These are phyloP conservation scores for Floccularia luteovirens DNA, from an alignment of 768 basidiomycete species.

Conservation along the genomic window DNA sequence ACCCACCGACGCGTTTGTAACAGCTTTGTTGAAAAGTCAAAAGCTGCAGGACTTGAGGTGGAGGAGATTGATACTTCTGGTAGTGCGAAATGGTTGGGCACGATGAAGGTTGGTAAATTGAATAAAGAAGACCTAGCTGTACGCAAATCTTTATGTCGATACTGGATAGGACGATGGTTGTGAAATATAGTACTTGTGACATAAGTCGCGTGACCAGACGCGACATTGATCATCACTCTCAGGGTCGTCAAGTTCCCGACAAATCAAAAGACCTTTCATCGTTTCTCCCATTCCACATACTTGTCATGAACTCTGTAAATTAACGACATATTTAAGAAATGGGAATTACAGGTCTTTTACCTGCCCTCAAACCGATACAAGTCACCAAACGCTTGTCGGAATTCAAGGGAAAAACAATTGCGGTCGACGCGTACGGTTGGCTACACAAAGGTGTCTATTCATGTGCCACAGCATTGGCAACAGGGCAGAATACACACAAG, in stretches of 20 bases:
- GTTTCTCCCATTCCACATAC: neutral
- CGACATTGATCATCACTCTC: no score
- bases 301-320: neutral
- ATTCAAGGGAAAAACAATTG: conserved; percentile 77
- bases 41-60: neutral
- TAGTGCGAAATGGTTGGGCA: neutral
- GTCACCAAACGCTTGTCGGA: conserved; percentile 71
- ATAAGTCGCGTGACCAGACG: no score
- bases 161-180: conserved; percentile 1
- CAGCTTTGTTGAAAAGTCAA: neutral
- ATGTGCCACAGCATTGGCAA: conserved; percentile 87
- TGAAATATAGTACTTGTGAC: no score
- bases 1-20: neutral
- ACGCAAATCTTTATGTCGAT: neutral
- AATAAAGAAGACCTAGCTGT: neutral
- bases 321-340: no score
- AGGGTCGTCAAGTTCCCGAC: no score
- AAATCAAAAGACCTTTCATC: no score
- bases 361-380: conserved; percentile 87
- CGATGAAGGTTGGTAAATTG: neutral
- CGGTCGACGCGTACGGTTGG: conserved; percentile 96
- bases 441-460: conserved; percentile 83
- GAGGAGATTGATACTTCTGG: neutral
- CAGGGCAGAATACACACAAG: conserved; percentile 78
- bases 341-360: conserved; percentile 90